Conservation (phyloP, 371 early-diverging fungal species). For the Syncephalis plumigaleata region DNA sequence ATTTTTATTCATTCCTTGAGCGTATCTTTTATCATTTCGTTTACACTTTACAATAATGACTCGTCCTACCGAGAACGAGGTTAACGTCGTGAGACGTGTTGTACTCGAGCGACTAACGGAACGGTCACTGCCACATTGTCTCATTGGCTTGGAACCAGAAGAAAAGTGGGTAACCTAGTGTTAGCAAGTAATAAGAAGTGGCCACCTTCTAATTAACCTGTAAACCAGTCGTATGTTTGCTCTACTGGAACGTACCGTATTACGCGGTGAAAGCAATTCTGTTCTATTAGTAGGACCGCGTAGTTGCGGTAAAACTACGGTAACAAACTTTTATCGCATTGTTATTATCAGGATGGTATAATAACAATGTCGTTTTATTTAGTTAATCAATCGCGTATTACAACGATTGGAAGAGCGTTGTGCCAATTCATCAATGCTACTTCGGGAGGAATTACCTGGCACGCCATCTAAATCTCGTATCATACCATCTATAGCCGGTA, state of each 20-base stretch:
- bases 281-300: conserved; percentile 53
- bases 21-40: too few relatives aligned
- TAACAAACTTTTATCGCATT: too few relatives aligned
- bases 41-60: too few relatives aligned
- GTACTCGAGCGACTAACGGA: conserved; percentile 25
- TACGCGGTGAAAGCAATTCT: conserved; percentile 54
- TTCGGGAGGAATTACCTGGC: too few relatives aligned
- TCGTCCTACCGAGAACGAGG: background rate
- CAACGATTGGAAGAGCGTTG: conserved; percentile 1
- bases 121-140: conserved; percentile 13
- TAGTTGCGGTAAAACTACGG: conserved; percentile 49
- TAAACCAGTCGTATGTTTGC: conserved; percentile 3
- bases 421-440: too few relatives aligned
- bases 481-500: background rate
- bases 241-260: conserved; percentile 3
- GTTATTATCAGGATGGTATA: too few relatives aligned
- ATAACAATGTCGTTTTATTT: background rate
- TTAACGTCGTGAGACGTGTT: conserved; percentile 7
- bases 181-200: conserved; percentile 1
- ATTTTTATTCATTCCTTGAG: too few relatives aligned
- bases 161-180: conserved; percentile 18
- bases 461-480: background rate
- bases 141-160: conserved; percentile 39
- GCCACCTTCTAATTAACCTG: background rate
- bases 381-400: conserved; percentile 3